A percentile compares a stretch with the other conserved stretches of the same genome.
These are phyloP conservation scores for Candida golubevii DNA, from an alignment of 805 yeast species.

Conservation along the genomic window DNA sequence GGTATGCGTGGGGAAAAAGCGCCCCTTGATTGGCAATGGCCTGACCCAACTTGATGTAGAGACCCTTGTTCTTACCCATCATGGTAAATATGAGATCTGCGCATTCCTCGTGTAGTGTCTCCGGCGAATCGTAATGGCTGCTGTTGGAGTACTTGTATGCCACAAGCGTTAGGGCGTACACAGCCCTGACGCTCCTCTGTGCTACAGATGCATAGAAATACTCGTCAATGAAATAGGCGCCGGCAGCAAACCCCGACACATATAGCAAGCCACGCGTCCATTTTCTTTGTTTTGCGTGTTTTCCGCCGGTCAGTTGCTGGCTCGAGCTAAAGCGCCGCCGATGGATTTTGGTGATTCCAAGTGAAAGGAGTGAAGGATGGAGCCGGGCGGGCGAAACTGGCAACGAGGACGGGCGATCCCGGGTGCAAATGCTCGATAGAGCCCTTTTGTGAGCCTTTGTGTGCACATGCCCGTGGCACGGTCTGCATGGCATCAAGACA, in stretches of 20 bases:
- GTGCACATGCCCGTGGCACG: no score
- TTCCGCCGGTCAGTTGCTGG: neutral
- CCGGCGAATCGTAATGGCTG: conserved; percentile 34
- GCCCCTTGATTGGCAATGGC: conserved; percentile 72
- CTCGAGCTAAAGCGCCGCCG: neutral
- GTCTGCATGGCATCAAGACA: no score
- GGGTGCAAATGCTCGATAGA: no score
- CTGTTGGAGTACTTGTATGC: conserved; percentile 57
- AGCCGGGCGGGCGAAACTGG: no score
- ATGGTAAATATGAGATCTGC: conserved; percentile 38
- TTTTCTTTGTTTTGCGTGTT: neutral
- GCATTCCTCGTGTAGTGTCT: conserved; percentile 54
- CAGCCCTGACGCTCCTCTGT: conserved; percentile 49
- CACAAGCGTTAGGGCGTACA: conserved; percentile 43
- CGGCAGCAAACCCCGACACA: conserved; percentile 3
- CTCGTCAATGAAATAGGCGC: conserved; percentile 32
- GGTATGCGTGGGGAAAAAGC: conserved; percentile 62
- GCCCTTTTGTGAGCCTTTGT: no score
- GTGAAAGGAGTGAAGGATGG: no score
- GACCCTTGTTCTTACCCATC: conserved; percentile 34
- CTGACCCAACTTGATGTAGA: conserved; percentile 76
- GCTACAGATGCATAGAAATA: conserved; percentile 45
- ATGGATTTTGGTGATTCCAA: neutral
- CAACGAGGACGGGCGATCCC: no score
- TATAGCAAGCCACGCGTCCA: conserved; percentile 3